Evolutionary conservation across 495 filamentous ascomycete genomes (phyloP).

Genomic region (Hypomontagnella monticulosa): DNA sequence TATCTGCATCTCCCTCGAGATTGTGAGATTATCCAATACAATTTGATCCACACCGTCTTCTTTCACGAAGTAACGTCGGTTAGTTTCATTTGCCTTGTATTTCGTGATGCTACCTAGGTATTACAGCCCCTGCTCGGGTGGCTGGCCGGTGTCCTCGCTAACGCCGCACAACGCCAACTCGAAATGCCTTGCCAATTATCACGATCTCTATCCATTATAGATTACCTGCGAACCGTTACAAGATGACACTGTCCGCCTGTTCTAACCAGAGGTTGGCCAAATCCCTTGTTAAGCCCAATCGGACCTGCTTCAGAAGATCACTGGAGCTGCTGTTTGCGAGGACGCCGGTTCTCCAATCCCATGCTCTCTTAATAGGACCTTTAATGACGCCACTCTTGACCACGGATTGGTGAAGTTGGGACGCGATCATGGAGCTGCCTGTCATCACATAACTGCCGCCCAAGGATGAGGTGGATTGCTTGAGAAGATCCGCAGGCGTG

Average conservation of each 20-base stretch:
- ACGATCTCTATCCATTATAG: background rate
- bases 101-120: background rate
- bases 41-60: too few species aligned
- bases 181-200: conserved; percentile 17
- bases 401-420: conserved; percentile 66
- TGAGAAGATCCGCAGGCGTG: conserved; percentile 70
- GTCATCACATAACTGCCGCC: conserved; percentile 69
- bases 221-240: conserved; percentile 19
- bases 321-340: conserved; percentile 64
- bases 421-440: conserved; percentile 75
- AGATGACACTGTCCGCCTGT: conserved; percentile 59
- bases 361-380: conserved; percentile 67
- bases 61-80: too few species aligned
- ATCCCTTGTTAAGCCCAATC: conserved; percentile 77
- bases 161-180: conserved; percentile 28
- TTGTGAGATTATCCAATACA: too few species aligned
- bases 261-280: conserved; percentile 69
- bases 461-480: conserved; percentile 69
- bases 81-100: conserved; percentile 17
- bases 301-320: conserved; percentile 75
- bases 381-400: conserved; percentile 65
- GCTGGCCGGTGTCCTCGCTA: background rate
- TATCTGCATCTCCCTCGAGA: too few species aligned
- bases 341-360: conserved; percentile 85
- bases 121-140: background rate